A percentile compares a stretch with the other conserved stretches of the same genome.
These are phyloP conservation scores for Liriodendron chinense DNA, from an alignment of 164 flowering plant species.

Conservation along the genomic window DNA sequence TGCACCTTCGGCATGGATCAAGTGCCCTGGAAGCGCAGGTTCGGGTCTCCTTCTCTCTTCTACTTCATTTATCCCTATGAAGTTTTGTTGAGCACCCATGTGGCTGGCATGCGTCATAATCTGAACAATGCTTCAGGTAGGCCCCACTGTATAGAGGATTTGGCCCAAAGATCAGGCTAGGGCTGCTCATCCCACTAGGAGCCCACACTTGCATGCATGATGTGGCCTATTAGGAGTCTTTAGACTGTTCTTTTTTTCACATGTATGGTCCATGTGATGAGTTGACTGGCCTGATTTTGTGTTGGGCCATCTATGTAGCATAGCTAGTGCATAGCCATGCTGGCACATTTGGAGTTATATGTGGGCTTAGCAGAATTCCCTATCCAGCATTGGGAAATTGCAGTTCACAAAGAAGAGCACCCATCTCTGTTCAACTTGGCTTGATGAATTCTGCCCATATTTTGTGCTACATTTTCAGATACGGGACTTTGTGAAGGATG, in stretches of 20 bases:
- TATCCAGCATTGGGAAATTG: background rate
- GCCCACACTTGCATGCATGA: too few relatives aligned
- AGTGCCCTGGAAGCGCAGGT: slow-evolving; percentile 97
- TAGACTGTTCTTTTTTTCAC: too few relatives aligned
- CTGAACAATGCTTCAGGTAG: too few relatives aligned
- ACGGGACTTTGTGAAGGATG: slow-evolving; percentile 90
- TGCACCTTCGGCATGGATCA: slow-evolving; percentile 97
- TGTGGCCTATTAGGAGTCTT: too few relatives aligned
- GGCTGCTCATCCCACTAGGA: too few relatives aligned
- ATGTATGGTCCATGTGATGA: background rate
- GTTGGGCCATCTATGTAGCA: background rate
- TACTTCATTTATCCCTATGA: background rate
- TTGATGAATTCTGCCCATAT: background rate
- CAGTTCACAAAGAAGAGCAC: background rate
- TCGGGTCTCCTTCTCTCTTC: slow-evolving; percentile 1
- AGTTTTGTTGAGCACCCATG: background rate
- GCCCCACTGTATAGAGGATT: too few relatives aligned
- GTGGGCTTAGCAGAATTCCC: background rate
- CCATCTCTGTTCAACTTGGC: background rate
- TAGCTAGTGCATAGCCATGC: background rate
- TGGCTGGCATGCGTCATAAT: background rate
- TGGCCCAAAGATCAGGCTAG: too few relatives aligned
- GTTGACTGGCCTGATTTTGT: background rate
- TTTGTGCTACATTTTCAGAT: slow-evolving; percentile 47
- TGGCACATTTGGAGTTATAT: background rate